phyloP scores from a whole-genome alignment of 2,329 filamentous ascomycete species.

The Aspergillus sp. region DNA sequence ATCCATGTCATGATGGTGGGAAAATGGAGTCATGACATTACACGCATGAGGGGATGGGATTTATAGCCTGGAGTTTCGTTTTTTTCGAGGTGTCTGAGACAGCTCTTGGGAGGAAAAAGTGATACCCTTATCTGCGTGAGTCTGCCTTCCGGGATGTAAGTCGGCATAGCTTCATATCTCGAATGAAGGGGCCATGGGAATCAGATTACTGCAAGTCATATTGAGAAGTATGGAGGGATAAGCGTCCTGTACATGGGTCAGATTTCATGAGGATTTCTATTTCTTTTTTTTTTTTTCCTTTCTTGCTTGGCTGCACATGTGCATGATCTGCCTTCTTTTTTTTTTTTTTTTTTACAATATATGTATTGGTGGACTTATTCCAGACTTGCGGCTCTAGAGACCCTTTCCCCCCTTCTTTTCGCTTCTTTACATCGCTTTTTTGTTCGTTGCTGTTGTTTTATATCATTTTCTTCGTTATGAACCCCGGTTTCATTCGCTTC shows the following conservation, averaged over 20 bases:
- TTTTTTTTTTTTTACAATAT: conserved; percentile 15
- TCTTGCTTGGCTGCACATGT: conserved; percentile 15
- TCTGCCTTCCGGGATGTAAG: conserved; percentile 33
- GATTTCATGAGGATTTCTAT: conserved; percentile 23
- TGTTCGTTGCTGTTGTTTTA: conserved; percentile 4
- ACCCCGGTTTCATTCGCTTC: conserved; percentile 4
- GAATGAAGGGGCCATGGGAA: conserved; percentile 22
- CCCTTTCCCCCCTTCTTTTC: conserved; percentile 18
- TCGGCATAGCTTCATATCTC: conserved; percentile 32
- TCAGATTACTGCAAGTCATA: conserved; percentile 20
- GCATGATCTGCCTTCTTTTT: conserved; percentile 11
- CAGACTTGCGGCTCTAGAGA: conserved; percentile 29
- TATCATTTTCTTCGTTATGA: conserved; percentile 1
- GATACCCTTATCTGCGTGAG: conserved; percentile 37
- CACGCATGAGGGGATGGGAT: conserved; percentile 22
- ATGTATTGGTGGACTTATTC: conserved; percentile 21
- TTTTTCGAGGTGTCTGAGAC: conserved; percentile 31
- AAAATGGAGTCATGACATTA: conserved; percentile 25
- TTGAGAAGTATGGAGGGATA: conserved; percentile 16
- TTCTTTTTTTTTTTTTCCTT: not conserved
- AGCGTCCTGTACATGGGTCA: conserved; percentile 23
- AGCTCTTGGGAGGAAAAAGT: conserved; percentile 36
- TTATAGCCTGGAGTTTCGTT: conserved; percentile 29
- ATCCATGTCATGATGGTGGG: conserved; percentile 19
- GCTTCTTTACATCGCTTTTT: conserved; percentile 8